Conservation (phyloP, 2,329 filamentous ascomycete genomes). For the Plectosphaerella sp. region DNA sequence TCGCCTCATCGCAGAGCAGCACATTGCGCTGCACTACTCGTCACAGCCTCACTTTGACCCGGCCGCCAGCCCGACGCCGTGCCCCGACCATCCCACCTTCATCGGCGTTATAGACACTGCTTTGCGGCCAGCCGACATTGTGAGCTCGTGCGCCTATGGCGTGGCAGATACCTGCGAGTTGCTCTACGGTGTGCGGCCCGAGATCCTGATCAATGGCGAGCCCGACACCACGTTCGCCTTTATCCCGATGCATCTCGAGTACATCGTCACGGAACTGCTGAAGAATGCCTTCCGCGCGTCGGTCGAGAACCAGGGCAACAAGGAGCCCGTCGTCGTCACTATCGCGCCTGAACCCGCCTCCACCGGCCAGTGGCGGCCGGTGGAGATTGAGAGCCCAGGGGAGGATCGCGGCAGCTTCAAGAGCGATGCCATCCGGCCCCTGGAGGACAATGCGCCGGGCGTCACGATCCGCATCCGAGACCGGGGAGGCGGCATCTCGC, state of each 20-base stretch:
- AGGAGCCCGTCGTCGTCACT: conserved; percentile 84
- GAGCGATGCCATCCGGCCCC: conserved; percentile 47
- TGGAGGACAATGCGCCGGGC: conserved; percentile 67
- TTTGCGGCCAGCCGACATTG: conserved; percentile 73
- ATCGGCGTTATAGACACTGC: conserved; percentile 95
- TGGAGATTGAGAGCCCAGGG: conserved; percentile 29
- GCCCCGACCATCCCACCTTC: conserved; percentile 58
- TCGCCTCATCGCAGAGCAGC: conserved; percentile 89
- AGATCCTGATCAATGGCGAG: conserved; percentile 77
- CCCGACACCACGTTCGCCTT: conserved; percentile 87
- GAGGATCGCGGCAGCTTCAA: conserved; percentile 34
- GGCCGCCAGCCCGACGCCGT: conserved; percentile 42
- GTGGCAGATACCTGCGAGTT: conserved; percentile 96
- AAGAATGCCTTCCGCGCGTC: conserved; percentile 97
- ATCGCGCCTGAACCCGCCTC: conserved; percentile 66
- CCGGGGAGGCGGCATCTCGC: conserved; percentile 86
- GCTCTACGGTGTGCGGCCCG: conserved; percentile 85
- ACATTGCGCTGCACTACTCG: conserved; percentile 80
- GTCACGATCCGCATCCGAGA: conserved; percentile 95
- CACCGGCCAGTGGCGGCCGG: conserved; percentile 15
- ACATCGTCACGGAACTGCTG: conserved; percentile 92
- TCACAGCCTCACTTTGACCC: conserved; percentile 66
- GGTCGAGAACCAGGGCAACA: conserved; percentile 74
- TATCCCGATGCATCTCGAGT: conserved; percentile 93
- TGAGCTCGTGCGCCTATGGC: conserved; percentile 81